phyloP scores from a whole-genome alignment of 306 rosid species.

The Vachellia pachyceras region DNA sequence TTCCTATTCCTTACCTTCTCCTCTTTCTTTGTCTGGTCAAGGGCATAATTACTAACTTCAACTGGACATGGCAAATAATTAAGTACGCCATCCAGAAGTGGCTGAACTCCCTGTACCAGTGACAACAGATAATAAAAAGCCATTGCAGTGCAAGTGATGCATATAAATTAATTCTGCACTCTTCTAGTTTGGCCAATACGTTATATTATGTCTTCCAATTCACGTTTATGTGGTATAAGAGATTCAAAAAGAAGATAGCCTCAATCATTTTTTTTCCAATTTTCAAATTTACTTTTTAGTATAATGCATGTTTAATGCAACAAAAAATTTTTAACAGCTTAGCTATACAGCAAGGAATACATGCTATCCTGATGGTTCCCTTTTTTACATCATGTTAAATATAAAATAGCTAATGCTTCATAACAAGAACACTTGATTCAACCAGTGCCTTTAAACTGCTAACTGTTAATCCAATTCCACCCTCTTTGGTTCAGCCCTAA shows the following conservation, averaged over 20 bases:
- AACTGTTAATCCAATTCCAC: not conserved
- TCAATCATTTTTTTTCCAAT: not conserved
- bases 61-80: slow-evolving; percentile 91
- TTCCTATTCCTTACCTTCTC: slow-evolving; percentile 66
- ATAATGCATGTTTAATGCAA: not conserved
- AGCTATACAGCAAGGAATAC: not conserved
- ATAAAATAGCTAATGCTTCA: not conserved
- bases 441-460: not conserved
- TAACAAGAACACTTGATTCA: not conserved
- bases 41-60: slow-evolving; percentile 89
- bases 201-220: not conserved
- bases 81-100: slow-evolving; percentile 90
- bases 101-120: slow-evolving; percentile 88
- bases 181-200: slow-evolving; percentile 18
- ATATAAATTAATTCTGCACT: slow-evolving; percentile 24
- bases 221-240: not conserved
- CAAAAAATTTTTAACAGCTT: not conserved
- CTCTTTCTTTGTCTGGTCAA: slow-evolving; percentile 87
- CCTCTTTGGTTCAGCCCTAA: not conserved
- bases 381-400: not conserved
- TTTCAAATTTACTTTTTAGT: not conserved
- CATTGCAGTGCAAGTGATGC: slow-evolving; percentile 6
- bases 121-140: slow-evolving; percentile 40
- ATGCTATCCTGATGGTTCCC: not conserved
- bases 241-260: not conserved